Evolutionary conservation across 306 rosid species (phyloP).

Genomic region (Castanea mollissima): DNA sequence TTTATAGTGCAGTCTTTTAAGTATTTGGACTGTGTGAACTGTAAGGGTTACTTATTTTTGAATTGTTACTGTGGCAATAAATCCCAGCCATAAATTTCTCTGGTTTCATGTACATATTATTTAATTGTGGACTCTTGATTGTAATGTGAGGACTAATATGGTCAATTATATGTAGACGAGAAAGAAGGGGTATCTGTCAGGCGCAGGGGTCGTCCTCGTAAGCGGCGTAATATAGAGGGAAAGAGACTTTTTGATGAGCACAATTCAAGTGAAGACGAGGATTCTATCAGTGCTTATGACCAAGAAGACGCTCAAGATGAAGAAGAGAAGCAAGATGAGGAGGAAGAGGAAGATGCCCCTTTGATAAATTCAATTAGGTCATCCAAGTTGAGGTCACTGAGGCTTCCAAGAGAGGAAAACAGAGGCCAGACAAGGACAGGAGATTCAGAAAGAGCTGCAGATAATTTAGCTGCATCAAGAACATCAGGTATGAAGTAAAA

Average conservation of each 20-base stretch:
- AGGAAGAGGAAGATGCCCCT: conserved; percentile 73
- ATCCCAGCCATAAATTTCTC: neutral
- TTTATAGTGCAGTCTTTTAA: neutral
- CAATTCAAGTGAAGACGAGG: conserved; percentile 81
- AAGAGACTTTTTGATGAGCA: conserved; percentile 90
- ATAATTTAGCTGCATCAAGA: conserved; percentile 54
- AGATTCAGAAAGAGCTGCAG: conserved; percentile 38
- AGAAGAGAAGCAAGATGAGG: conserved; percentile 57
- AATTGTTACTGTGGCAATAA: neutral
- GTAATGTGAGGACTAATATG: conserved; percentile 10
- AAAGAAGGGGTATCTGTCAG: conserved; percentile 61
- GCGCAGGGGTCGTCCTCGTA: conserved; percentile 95
- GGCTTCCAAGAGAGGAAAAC: conserved; percentile 62
- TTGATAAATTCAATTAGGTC: conserved; percentile 73
- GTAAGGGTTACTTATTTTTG: neutral
- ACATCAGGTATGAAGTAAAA: conserved; percentile 40
- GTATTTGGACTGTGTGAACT: neutral
- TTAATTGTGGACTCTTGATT: conserved; percentile 14
- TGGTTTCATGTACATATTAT: neutral
- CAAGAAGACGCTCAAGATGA: conserved; percentile 63
- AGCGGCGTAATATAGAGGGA: conserved; percentile 57
- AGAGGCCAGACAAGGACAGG: conserved; percentile 40
- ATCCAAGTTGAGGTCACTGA: conserved; percentile 73
- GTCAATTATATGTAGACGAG: conserved; percentile 58
- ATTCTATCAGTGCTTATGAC: conserved; percentile 82